Base-by-base conservation (phyloP, 2,329 filamentous ascomycete genomes). In the Tolypocladium cylindrosporum region DNA sequence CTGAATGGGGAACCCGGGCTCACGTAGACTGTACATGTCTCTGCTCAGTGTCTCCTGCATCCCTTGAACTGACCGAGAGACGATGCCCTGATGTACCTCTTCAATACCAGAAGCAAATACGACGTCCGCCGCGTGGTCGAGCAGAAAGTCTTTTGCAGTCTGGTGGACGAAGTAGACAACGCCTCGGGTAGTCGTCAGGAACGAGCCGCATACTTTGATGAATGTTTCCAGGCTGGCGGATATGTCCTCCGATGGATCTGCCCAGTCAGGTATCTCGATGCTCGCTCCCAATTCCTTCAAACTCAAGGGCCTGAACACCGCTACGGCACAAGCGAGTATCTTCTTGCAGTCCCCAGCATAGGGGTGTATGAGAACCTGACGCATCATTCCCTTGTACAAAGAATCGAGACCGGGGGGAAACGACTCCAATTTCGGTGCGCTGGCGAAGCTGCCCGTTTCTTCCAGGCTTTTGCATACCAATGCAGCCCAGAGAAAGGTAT, bases 91-190 rank as follows among this genome's bases (percentile, higher is more conserved):
- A 55, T 78, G 72, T n/a, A 63, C 40, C 14, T 41, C 14, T 8
- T 19, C 59, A 4, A 55, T 40, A 2, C 71, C 68, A 31, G 19
- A 41, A 9, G 40, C 40, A 19, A 41, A 19, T 19, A 41, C 8
- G 3, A 5, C 40, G 19, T 52, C 7, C 69, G 67, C 42, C 74
- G 71, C 6, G 75, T 63, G 14, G 59, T 55, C n/a, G 7, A 54
- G 56, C 1, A 79, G 58, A 60, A 67, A 75, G 21, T 78, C 75
- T 60, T 76, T 75, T 0, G 74, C 76, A 4, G 75, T 77, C 58
- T 75, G 70, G 59, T 78, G 74, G 1, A 78, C 67, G 59, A 76
- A 70, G 51, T 65, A 70, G 8, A 77, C 51, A 19, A 31, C 31
- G 5, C 31, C 24, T n/a, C 0, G 37, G 60, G 1, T 43, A 58